Evolutionary conservation across 2,329 filamentous ascomycete genomes (phyloP), one percentile per base, ranked within the genome.

Genomic region (Penicillium sp.): DNA sequence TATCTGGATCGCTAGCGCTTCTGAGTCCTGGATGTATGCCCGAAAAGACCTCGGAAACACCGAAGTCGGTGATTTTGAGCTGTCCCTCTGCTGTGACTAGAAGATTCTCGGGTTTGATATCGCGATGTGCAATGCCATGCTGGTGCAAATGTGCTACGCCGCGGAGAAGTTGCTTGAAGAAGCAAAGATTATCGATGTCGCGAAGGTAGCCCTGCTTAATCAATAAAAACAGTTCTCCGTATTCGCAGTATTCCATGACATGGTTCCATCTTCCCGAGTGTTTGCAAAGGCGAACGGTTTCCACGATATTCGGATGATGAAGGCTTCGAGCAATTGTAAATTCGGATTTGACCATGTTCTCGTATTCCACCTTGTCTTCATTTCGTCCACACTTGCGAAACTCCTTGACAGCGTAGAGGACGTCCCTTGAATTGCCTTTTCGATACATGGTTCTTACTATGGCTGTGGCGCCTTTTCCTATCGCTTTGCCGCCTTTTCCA

Each of bases 41-140:
- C 54, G 81, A 84, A 68, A 96, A 96, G 18, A 95, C 88, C 68
- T 94, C 90, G 0, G 90, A 91, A 14, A 93, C 89, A 53, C 91
- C 91, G 74, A 96, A 96, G 70, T 96, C 91, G 50, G 90, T 91
- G 59, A 96, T 92, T 75, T 96, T 96, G 56, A 96, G 79, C 70
- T 90, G 87, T 67, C 90, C 90, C 58, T 91, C 84, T 64, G 84
- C 85, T 47, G 86, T 88, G 59, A 96, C 81, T 30, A 96, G 80
- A 23, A 95, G 77, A 65, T 96, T 96, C 71, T 96, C 91, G 11
- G 92, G 81, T 74, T 96, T 96, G 76, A 96, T 89, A 64, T 96
- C 91, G 49, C 91, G 88, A 73, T 96, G 91, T 1, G 91, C 91
- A 67, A 96, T 92, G 57, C 91, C 91, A 65, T 93, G 85, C 59